Base-by-base conservation (phyloP, 1,139 yeast species). In the Scheffersomyces segobiensis region DNA sequence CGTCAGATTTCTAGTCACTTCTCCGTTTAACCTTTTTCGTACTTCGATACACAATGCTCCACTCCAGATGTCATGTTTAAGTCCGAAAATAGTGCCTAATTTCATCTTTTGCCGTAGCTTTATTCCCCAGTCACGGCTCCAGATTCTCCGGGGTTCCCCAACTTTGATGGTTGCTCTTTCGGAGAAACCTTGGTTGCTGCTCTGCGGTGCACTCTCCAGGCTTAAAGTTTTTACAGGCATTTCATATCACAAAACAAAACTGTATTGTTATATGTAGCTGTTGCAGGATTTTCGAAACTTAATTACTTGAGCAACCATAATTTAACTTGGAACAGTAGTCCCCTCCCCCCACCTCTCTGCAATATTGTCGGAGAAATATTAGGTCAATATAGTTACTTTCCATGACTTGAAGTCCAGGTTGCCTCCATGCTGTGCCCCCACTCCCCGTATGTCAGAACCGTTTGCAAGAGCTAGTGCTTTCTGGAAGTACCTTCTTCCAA, bases 111-210 rank as follows among this genome's bases (percentile, higher is more conserved):
- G 42, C 42, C 42, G 42, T 32, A 12, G 42, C 17, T 32, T 5
- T 32, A 32, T 32, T 24, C 42, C 17, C 42, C 42, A 32, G 17
- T 32, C 32, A 32, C 42, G 42, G 42, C 42, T 32, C 42, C 42
- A 32, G 42, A 32, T 32, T 32, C 42, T 32, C 42, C 42, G 42
- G 42, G 42, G 12, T 32, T 14, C 42, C 17, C 42, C 42, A 32
- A 32, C 42, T 32, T 32, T 32, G 42, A 14, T 32, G 42, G 42
- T 32, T 14, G 42, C 42, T 32, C 17, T 32, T 21, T 48, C 51
- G 62, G 60, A 62, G 61, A 60, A 56, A 51, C 54, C 58, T 59
- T 61, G 42, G 51, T 53, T 54, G 54, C 54, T 20, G 48, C 19
- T 14, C 47, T n/a, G 32, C 12, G 24, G 53, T 49, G 60, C 50